A percentile compares a stretch with the other conserved stretches of the same genome.
These are phyloP conservation scores for Chlamydomonas sp. DNA, from an alignment of 139 green algal species.

Conservation along the genomic window DNA sequence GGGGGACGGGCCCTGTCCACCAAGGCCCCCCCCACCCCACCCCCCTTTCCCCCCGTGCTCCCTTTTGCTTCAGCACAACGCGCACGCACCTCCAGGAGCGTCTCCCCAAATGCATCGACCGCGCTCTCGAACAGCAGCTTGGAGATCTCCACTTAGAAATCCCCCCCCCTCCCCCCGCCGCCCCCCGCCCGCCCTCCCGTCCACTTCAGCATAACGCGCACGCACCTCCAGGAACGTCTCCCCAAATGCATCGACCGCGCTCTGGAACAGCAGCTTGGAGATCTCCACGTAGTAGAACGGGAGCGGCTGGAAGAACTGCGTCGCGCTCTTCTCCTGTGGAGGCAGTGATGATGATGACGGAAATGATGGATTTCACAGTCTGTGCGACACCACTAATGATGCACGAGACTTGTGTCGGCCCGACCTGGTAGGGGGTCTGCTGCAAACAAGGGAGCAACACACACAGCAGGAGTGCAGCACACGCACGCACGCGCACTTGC, in stretches of 20 bases:
- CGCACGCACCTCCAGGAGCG: slow-evolving; percentile 5
- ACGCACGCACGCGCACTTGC: background rate
- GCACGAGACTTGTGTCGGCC: background rate
- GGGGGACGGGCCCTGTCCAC: too few relatives aligned
- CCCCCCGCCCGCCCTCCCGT: too few relatives aligned
- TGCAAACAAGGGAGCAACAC: background rate
- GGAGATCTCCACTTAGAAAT: slow-evolving; percentile 63
- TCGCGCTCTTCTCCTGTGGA: slow-evolving; percentile 43
- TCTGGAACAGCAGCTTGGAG: slow-evolving; percentile 35
- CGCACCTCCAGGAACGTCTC: slow-evolving; percentile 10
- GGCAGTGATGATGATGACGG: slow-evolving; percentile 25
- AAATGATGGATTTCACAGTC: too few relatives aligned
- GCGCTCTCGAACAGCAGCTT: slow-evolving; percentile 42
- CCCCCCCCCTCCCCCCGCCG: too few relatives aligned
- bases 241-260: slow-evolving; percentile 45
- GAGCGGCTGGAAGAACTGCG: slow-evolving; percentile 58
- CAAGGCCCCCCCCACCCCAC: too few relatives aligned
- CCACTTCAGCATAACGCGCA: too few relatives aligned
- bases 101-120: slow-evolving; percentile 39
- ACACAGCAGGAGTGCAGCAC: background rate
- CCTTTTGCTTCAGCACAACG: too few relatives aligned
- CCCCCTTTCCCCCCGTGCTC: too few relatives aligned
- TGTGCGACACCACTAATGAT: too few relatives aligned
- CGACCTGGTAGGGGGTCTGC: background rate
- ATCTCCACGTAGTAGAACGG: slow-evolving; percentile 72